A percentile compares a stretch with the other conserved stretches of the same genome.
Evolutionary conservation across 73 alveolate species (phyloP).

Genomic region (Paramecium bursaria): DNA sequence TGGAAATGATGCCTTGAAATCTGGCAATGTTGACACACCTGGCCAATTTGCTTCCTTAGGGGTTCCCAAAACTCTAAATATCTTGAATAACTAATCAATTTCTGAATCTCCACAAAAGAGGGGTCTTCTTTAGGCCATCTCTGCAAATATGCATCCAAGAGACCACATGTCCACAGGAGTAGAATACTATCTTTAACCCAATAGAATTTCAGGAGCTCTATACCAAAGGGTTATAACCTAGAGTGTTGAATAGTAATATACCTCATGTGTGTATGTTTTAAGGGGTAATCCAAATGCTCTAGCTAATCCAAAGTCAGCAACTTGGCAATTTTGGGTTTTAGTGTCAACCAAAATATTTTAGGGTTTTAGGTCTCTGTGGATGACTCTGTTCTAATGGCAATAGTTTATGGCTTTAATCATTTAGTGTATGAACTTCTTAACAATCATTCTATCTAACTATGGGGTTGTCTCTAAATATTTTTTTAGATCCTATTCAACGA

Average conservation of each 20-base stretch:
- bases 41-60: conserved; percentile 94
- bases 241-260: too few species aligned
- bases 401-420: conserved; percentile 81
- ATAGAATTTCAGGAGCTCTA: conserved; percentile 91
- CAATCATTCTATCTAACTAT: conserved; percentile 21
- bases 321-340: conserved; percentile 77
- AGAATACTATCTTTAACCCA: conserved; percentile 86
- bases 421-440: conserved; percentile 64
- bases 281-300: conserved; percentile 94
- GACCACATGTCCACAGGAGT: conserved; percentile 94
- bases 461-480: conserved; percentile 77
- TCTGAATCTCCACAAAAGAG: conserved; percentile 90
- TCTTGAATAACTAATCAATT: conserved; percentile 92
- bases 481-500: conserved; percentile 85
- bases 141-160: conserved; percentile 92
- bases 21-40: conserved; percentile 84
- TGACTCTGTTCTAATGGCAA: conserved; percentile 93
- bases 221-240: conserved; percentile 96
- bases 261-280: conserved; percentile 90
- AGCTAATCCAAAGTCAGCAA: conserved; percentile 98
- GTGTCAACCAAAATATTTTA: conserved; percentile 85
- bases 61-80: conserved; percentile 89
- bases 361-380: conserved; percentile 97
- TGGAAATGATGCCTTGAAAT: conserved; percentile 92
- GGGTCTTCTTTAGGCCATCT: conserved; percentile 83